phyloP scores from a whole-genome alignment of 176 grass and related monocot species.

The Oryza meridionalis region DNA sequence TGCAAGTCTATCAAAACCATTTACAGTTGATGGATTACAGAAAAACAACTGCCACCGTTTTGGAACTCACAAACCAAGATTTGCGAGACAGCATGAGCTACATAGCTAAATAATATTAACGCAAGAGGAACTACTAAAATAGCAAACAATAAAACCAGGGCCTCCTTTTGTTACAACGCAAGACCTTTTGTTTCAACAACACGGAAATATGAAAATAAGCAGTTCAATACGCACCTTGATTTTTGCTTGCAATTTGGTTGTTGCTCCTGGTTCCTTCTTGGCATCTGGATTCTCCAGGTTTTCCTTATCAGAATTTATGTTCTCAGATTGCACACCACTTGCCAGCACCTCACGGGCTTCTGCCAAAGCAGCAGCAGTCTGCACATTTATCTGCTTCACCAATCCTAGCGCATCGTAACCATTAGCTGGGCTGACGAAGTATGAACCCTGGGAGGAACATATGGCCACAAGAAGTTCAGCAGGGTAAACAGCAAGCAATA shows the following conservation, averaged over 20 bases:
- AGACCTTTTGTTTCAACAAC: not conserved
- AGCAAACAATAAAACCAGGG: not conserved
- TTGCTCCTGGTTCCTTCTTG: slow-evolving; percentile 40
- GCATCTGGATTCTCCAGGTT: slow-evolving; percentile 49
- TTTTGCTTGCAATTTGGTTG: slow-evolving; percentile 47
- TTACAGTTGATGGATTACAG: not conserved
- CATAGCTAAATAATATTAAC: not conserved
- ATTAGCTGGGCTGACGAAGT: slow-evolving; percentile 73
- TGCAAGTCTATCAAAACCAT: not conserved
- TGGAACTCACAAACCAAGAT: not conserved
- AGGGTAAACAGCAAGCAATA: not conserved
- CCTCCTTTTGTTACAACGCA: not conserved
- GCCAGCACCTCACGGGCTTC: slow-evolving; percentile 77
- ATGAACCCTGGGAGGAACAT: slow-evolving; percentile 62
- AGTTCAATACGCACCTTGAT: slow-evolving; percentile 49
- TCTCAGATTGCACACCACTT: slow-evolving; percentile 35
- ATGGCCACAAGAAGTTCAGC: slow-evolving; percentile 25
- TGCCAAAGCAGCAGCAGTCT: slow-evolving; percentile 61
- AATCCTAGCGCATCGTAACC: slow-evolving; percentile 77
- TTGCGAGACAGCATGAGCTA: not conserved
- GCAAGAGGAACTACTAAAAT: not conserved
- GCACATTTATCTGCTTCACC: slow-evolving; percentile 65
- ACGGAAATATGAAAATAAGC: not conserved
- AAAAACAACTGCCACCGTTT: slow-evolving; percentile 1
- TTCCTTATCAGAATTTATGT: slow-evolving; percentile 44